phyloP scores from a whole-genome alignment of 106 monocot species.

The Posidonia australis region DNA sequence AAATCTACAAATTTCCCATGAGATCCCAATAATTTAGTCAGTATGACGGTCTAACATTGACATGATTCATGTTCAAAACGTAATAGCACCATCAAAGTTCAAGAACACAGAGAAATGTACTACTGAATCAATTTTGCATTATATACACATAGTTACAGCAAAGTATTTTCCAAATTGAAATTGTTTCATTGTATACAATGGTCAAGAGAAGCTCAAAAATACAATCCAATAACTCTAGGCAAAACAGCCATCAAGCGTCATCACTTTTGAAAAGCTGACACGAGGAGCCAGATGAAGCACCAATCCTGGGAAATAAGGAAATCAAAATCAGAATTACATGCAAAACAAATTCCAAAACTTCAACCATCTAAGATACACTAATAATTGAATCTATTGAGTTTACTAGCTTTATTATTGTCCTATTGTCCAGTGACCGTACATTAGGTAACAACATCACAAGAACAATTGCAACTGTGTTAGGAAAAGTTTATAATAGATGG shows the following conservation, averaged over 20 bases:
- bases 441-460: too few species aligned
- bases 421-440: too few species aligned
- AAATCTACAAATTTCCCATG: constrained; percentile 21
- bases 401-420: background rate
- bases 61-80: constrained; percentile 23
- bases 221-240: constrained; percentile 6
- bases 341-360: background rate
- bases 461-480: too few species aligned
- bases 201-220: constrained; percentile 15
- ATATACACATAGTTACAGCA: constrained; percentile 1
- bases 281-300: background rate
- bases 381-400: background rate
- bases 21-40: constrained; percentile 34
- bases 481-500: too few species aligned
- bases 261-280: constrained; percentile 10
- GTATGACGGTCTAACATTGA: constrained; percentile 13
- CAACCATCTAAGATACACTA: background rate
- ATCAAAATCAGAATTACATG: constrained; percentile 6
- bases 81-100: constrained; percentile 11
- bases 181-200: background rate
- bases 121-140: background rate
- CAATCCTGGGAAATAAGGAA: constrained; percentile 9
- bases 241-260: constrained; percentile 10
- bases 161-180: background rate
- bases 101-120: background rate